Conservation (phyloP, 164 flowering plant genomes). For the Sextonia rubra region DNA sequence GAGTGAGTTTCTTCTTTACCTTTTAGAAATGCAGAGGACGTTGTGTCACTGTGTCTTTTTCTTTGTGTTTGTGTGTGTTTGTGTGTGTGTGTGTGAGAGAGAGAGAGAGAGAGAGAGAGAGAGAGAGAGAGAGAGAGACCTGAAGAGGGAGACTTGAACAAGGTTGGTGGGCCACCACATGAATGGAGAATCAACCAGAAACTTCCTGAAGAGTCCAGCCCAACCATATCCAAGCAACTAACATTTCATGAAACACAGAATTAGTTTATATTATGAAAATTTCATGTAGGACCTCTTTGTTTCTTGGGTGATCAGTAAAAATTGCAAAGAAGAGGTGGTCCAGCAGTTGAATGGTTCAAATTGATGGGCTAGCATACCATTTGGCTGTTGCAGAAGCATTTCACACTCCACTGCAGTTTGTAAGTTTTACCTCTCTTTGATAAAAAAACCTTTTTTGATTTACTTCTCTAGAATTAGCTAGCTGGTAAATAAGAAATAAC, state of each 20-base stretch:
- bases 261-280: not conserved
- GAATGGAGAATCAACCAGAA: slow-evolving; percentile 19
- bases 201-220: slow-evolving; percentile 20
- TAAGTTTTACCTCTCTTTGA: too few species aligned
- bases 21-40: not conserved
- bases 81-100: not conserved
- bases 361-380: too few species aligned
- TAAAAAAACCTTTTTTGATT: too few species aligned
- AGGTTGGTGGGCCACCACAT: slow-evolving; percentile 24
- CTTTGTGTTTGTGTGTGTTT: not conserved
- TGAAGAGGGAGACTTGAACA: slow-evolving; percentile 18
- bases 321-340: not conserved
- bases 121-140: slow-evolving; percentile 3
- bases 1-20: not conserved
- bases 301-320: not conserved
- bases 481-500: too few species aligned
- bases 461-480: too few species aligned
- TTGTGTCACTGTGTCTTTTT: not conserved
- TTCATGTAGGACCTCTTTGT: too few species aligned
- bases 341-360: too few species aligned
- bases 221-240: slow-evolving; percentile 21
- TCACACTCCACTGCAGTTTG: too few species aligned
- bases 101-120: not conserved
- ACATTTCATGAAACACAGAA: not conserved
- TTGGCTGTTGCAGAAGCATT: too few species aligned